Evolutionary conservation across 768 basidiomycete genomes (phyloP).

Genomic region (Kwoniella pini): DNA sequence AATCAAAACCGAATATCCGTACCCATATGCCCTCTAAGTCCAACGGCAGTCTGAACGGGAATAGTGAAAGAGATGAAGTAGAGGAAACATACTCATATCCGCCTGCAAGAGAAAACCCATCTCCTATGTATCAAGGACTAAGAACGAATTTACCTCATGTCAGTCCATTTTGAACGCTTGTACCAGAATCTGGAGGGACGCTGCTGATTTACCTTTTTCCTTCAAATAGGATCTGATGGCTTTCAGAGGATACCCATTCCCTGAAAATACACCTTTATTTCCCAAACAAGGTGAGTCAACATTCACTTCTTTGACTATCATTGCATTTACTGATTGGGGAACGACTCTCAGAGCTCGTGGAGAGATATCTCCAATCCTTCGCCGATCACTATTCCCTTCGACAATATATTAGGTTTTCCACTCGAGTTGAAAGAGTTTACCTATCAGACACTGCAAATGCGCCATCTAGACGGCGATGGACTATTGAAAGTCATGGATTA

Average conservation of each 20-base stretch:
- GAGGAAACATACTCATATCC: conserved; percentile 33
- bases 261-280: conserved; percentile 29
- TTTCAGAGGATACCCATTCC: conserved; percentile 40
- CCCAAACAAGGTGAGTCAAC: conserved; percentile 38
- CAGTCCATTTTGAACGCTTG: conserved; percentile 7
- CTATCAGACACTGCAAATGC: conserved; percentile 3
- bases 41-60: background rate
- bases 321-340: background rate
- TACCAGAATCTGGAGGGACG: background rate
- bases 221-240: conserved; percentile 50
- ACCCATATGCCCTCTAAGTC: conserved; percentile 2
- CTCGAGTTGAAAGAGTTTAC: conserved; percentile 58
- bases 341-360: conserved; percentile 56
- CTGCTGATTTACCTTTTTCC: background rate
- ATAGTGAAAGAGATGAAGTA: background rate
- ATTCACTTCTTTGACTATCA: background rate
- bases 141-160: conserved; percentile 51
- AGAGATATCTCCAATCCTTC: conserved; percentile 70
- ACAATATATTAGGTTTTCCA: conserved; percentile 66
- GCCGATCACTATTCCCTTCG: conserved; percentile 65
- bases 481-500: conserved; percentile 20
- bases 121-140: conserved; percentile 51
- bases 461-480: conserved; percentile 24
- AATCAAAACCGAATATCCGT: conserved; percentile 10
- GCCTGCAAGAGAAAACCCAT: conserved; percentile 28